Evolutionary conservation across 805 yeast species (phyloP), one percentile per base, ranked within the genome.

Genomic region (Nakazawaea molendinolei): DNA sequence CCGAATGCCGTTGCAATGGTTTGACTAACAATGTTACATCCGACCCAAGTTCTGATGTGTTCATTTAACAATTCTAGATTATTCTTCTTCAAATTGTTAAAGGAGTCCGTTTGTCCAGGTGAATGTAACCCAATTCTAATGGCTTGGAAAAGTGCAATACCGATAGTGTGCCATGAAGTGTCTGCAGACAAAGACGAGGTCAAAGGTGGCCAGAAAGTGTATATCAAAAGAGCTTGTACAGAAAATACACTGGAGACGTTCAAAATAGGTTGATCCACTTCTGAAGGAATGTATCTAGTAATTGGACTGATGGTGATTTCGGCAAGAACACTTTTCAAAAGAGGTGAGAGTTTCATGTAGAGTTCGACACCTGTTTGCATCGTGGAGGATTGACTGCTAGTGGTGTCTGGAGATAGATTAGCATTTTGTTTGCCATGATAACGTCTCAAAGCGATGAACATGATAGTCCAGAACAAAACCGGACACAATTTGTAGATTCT

Each of bases 181-280:
- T 92, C 97, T 0, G 97, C 95, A 56, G 94, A 84, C 31, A 92
- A 67, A 0, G 97, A 87, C 0, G 97, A 86, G 0, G 96, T 86
- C 25, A 89, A 69, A 3, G 97, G 96, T 0, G 97, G 97, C 98
- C 97, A 90, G 54, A 81, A 76, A 0, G 97, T 81, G 57, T 84
- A 86, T 2, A 90, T 62, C 19, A 90, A 60, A 44, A 90, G 81
- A 0, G 97, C 97, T 55, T 90, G 98, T 0, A 90, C 97, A 0
- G 95, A 83, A 52, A 81, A 90, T 0, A 90, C 96, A 16, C 95
- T 81, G 4, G 95, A 85, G 2, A 87, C 90, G 48, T 89, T 89
- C 50, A 86, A 65, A 9, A 84, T 72, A 1, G 95, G 94, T 46
- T 81, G 89, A 45, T 81, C 89, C 34, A 71, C 74, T 46, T 79